A percentile compares a stretch with the other conserved stretches of the same genome.
Evolutionary conservation across 305 asterid species (phyloP).

Genomic region (Salvia sclarea): DNA sequence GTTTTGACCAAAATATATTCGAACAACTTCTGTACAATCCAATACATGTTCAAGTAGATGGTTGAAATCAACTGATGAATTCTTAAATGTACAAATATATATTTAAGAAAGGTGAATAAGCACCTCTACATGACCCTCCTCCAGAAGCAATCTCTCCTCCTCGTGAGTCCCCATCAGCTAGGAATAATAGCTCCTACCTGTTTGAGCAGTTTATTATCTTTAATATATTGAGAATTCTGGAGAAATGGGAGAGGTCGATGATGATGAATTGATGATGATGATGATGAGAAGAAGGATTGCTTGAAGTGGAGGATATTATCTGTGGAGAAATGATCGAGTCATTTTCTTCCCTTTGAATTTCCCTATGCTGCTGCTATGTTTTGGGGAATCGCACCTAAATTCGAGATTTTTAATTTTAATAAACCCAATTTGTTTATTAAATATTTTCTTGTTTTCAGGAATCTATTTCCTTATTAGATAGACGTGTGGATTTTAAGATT

Average conservation of each 20-base stretch:
- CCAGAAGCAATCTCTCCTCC: conserved; percentile 55
- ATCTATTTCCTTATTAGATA: too few species aligned
- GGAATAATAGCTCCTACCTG: not conserved
- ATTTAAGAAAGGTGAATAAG: conserved; percentile 5
- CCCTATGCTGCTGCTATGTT: not conserved
- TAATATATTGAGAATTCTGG: conserved; percentile 7
- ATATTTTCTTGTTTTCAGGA: too few species aligned
- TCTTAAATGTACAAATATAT: not conserved
- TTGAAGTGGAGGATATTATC: conserved; percentile 1
- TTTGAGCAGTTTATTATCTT: not conserved
- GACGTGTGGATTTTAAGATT: too few species aligned
- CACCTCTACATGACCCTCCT: conserved; percentile 49
- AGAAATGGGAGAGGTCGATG: conserved; percentile 13
- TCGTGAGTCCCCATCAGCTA: conserved; percentile 44
- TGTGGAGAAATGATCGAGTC: not conserved
- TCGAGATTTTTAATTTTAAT: not conserved
- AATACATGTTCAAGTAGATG: not conserved
- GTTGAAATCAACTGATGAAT: not conserved
- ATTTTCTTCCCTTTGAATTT: not conserved
- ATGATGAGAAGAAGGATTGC: not conserved
- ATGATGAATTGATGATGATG: not conserved
- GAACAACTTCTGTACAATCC: not conserved
- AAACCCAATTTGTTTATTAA: not conserved
- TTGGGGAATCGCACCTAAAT: conserved; percentile 13
- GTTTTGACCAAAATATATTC: not conserved